Evolutionary conservation across 371 early-diverging fungal species (phyloP), one percentile per base, ranked within the genome.

Genomic region (Mortierella sp.): DNA sequence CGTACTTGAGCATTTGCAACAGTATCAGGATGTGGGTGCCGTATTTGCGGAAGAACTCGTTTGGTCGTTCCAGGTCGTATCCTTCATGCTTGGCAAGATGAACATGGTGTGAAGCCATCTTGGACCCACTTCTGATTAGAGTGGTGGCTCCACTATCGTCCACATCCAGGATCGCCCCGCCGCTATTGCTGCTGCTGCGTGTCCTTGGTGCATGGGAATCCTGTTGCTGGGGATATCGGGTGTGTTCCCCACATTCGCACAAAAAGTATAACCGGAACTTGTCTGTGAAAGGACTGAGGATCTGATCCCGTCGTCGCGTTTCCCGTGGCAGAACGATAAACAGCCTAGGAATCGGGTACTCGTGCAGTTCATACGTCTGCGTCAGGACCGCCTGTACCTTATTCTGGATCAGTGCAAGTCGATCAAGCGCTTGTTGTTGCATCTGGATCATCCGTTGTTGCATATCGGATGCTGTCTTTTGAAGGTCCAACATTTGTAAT

Each of bases 171-270:
- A 41, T 44, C 39, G 12, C 19, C 16, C 31, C n/a, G 44, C n/a
- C 3, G 24, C n/a, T 16, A 34, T 22, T 53, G 48, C 2, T 53
- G 53, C 22, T 41, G 52, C 10, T 39, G 3, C 39, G 31, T 3
- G 24, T n/a, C n/a, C n/a, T n/a, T n/a, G n/a, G n/a, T n/a, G n/a
- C n/a, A 40, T 34, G 25, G 34, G 8, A 16, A 19, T 34, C 16
- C 19, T 51, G 52, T 31, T 0, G 17, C 28, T 43, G 57, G 17
- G 34, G 7, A 10, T 34, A 17, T 37, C 28, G 54, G 2, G 60
- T 60, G 39, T 73, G 67, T 6, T 67, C 73, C 22, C 67, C 67
- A 40, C 73, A 73, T 14, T 73, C 73, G 37, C 73, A 73, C 48
- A 73, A 37, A 28, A 73, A 73, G 39, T 67, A 56, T 9, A 73